A percentile compares a stretch with the other conserved stretches of the same genome.
Conservation (phyloP, 2,329 filamentous ascomycete genomes). For the Penicillium sp. region DNA sequence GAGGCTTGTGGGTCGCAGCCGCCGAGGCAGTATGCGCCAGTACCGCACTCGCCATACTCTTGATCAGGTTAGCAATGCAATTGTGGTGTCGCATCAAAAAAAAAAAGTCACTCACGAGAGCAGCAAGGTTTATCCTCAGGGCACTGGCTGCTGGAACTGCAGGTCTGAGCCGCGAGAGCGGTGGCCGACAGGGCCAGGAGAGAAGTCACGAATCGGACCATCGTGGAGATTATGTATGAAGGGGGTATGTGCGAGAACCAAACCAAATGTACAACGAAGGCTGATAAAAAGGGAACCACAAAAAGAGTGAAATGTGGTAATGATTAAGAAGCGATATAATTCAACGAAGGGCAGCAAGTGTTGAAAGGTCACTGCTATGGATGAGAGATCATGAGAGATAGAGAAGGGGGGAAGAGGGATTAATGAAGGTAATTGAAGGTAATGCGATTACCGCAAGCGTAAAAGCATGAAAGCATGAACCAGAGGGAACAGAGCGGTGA, state of each 20-base stretch:
- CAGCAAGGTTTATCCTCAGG: slow-evolving; percentile 70
- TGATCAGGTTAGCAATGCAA: slow-evolving; percentile 9
- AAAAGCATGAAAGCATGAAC: not conserved
- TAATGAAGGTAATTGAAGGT: not conserved
- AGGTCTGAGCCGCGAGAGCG: slow-evolving; percentile 30
- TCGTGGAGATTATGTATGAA: slow-evolving; percentile 22
- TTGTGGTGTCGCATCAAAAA: not conserved
- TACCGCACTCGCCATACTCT: slow-evolving; percentile 92
- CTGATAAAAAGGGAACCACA: slow-evolving; percentile 11
- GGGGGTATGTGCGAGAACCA: slow-evolving; percentile 11
- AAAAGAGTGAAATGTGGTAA: slow-evolving; percentile 19
- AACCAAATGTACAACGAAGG: slow-evolving; percentile 20
- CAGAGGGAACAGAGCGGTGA: slow-evolving; percentile 1
- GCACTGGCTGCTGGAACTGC: slow-evolving; percentile 54
- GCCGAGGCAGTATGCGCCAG: slow-evolving; percentile 90
- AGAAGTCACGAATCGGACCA: slow-evolving; percentile 35
- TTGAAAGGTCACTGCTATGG: slow-evolving; percentile 1
- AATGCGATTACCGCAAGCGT: slow-evolving; percentile 2
- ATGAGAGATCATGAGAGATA: not conserved
- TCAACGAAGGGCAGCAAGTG: slow-evolving; percentile 10
- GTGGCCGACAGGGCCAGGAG: slow-evolving; percentile 34
- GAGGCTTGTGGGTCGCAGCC: slow-evolving; percentile 89
- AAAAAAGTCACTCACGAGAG: slow-evolving; percentile 63
- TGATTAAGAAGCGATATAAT: not conserved
- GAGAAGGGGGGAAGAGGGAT: not conserved